Base-by-base conservation (phyloP, 208 protist species). In the Paratrypanosoma confusum region DNA sequence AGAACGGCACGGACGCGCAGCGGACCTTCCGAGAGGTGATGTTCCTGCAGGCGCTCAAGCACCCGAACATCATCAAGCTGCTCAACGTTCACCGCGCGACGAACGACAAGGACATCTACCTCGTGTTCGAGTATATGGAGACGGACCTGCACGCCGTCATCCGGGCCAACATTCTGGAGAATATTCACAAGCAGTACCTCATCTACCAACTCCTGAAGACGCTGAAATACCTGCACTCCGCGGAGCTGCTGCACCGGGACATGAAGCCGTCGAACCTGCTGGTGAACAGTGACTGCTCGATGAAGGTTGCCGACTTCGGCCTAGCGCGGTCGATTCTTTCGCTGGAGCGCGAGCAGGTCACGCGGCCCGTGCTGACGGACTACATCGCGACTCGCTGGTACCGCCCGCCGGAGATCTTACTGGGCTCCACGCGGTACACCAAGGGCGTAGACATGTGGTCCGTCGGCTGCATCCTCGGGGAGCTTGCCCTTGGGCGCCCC, bases 361-460 rank as follows among this genome's bases (percentile, higher is more conserved):
- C 73, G 20, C 70, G 81, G 5, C 80, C 84, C 1, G 73, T 87
- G 39, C 72, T 97, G 17, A 97, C 95, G 14, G 93, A 96, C 51
- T 97, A 97, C 66, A 92, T 97, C 54, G 86, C 88, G 28, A 95
- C 87, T 3, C 64, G 97, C n/a, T 99, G 96, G 96, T 99, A 99
- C 57, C 81, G 97, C 3, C 96, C 96, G 13, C 97, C 97, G 1
- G 96, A 99, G 60, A 97, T 99, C 55, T 71, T 99, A 5, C 66
- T 99, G 0, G 95, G 96, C 28, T 95, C 77, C 5, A 96, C 78
- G 31, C 75, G 73, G 16, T 98, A 98, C 72, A 96, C 90, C 6
- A 93, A 96, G 39, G 89, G 88, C 24, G 93, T 99, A 18, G 97
- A 99, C 50, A 98, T 99, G 77, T 99, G 97, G 96, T 89, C 90